Conservation (phyloP, 805 yeast species). For the Candida ortonii region DNA sequence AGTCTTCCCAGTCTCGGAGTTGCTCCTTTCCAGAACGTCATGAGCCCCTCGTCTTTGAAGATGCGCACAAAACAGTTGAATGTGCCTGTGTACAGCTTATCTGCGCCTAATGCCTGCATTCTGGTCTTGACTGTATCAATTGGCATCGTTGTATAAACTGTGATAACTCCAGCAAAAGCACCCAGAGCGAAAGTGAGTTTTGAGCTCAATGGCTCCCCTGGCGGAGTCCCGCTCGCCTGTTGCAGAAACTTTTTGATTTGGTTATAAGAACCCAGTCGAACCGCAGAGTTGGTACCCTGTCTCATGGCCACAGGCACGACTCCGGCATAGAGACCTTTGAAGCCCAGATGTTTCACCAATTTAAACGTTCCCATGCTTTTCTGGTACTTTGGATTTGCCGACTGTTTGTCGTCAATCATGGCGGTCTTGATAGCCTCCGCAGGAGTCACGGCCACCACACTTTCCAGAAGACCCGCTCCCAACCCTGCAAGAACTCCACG, state of each 20-base stretch:
- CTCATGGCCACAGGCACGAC: conserved; percentile 89
- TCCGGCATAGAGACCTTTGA: conserved; percentile 84
- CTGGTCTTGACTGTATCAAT: conserved; percentile 94
- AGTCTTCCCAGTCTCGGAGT: conserved; percentile 94
- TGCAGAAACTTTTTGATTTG: conserved; percentile 79
- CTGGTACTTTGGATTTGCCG: conserved; percentile 74
- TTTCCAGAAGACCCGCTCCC: conserved; percentile 93
- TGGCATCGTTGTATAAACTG: conserved; percentile 93
- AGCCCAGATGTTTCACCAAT: conserved; percentile 73
- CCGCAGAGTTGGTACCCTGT: conserved; percentile 95
- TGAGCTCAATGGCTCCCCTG: conserved; percentile 72
- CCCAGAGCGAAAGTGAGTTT: conserved; percentile 85
- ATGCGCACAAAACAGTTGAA: conserved; percentile 77
- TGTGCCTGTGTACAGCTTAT: conserved; percentile 67
- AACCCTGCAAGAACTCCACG: conserved; percentile 95
- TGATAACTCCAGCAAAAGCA: conserved; percentile 82
- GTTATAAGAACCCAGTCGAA: conserved; percentile 89
- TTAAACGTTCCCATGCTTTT: conserved; percentile 62
- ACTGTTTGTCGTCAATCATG: conserved; percentile 86
- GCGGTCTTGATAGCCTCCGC: conserved; percentile 96
- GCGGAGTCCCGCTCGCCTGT: conserved; percentile 60
- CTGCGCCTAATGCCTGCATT: conserved; percentile 90
- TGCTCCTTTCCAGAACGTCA: conserved; percentile 97
- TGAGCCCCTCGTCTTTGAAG: conserved; percentile 81
- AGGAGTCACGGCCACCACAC: conserved; percentile 93